Percentiles rank a stretch among this genome's conserved stretches.
phyloP scores from a whole-genome alignment of 345 rosid species.

The Psidium guajava region DNA sequence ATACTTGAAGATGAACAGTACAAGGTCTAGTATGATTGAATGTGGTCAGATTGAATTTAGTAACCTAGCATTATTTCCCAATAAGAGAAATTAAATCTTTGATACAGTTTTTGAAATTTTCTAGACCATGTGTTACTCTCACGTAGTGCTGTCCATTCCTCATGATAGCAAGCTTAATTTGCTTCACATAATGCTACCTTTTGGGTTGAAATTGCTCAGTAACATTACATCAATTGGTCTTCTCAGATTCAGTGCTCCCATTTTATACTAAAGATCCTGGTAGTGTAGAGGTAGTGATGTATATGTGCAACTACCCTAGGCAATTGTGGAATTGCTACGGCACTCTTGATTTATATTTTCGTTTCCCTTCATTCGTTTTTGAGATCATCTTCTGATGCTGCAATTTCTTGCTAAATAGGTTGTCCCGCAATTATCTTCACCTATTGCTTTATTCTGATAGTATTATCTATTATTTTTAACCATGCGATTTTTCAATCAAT shows the following conservation, averaged over 20 bases:
- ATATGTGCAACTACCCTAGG: neutral
- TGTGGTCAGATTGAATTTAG: neutral
- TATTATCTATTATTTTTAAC: too few relatives aligned
- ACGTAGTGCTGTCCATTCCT: neutral
- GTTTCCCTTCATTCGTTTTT: neutral
- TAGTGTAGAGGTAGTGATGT: neutral
- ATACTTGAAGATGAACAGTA: neutral
- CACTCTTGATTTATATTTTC: neutral
- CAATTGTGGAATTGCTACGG: neutral
- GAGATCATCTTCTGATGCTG: neutral
- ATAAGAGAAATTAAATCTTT: neutral
- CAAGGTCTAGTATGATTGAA: neutral
- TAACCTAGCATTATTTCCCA: neutral
- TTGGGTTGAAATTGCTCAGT: neutral
- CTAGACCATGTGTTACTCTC: neutral
- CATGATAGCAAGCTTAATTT: neutral
- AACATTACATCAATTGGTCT: neutral
- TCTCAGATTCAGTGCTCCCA: neutral
- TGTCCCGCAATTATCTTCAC: conserved; percentile 71
- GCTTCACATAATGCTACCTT: neutral
- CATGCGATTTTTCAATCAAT: too few relatives aligned
- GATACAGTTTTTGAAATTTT: neutral
- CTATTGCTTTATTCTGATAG: conserved; percentile 67
- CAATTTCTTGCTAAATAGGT: conserved; percentile 27
- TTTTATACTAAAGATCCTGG: neutral